phyloP scores from a whole-genome alignment of 495 filamentous ascomycete species.

The Aspergillus campestris region DNA sequence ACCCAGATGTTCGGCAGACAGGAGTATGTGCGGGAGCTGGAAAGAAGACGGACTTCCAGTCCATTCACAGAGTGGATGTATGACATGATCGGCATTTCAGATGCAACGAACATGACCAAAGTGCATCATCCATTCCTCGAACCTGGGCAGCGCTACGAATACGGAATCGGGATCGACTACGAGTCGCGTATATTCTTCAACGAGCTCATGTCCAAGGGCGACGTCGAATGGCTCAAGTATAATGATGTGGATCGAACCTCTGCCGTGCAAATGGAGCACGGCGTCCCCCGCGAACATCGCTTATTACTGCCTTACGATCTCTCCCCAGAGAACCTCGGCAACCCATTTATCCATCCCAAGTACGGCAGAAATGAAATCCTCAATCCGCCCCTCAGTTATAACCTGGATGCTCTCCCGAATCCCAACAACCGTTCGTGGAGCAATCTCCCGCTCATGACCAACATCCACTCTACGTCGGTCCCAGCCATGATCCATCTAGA shows the following conservation, averaged over 20 bases:
- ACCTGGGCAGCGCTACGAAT: constrained; percentile 43
- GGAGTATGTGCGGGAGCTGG: constrained; percentile 46
- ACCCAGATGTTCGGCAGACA: constrained; percentile 52
- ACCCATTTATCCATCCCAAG: constrained; percentile 33
- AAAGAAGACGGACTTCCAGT: constrained; percentile 32
- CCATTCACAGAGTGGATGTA: constrained; percentile 39
- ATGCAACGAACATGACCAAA: constrained; percentile 40
- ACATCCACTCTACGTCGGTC: constrained; percentile 39
- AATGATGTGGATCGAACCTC: constrained; percentile 36
- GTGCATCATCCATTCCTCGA: constrained; percentile 28
- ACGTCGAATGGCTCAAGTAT: constrained; percentile 42
- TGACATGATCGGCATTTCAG: constrained; percentile 32
- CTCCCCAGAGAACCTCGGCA: constrained; percentile 22
- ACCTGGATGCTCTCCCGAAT: constrained; percentile 35
- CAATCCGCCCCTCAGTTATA: constrained; percentile 30
- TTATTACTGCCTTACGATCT: constrained; percentile 37
- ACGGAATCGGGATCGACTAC: constrained; percentile 50
- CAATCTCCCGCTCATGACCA: constrained; percentile 45
- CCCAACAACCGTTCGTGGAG: constrained; percentile 35
- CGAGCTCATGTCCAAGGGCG: constrained; percentile 30
- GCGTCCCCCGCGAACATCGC: constrained; percentile 34
- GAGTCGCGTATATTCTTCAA: constrained; percentile 48
- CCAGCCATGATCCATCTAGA: constrained; percentile 46
- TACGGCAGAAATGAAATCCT: constrained; percentile 24
- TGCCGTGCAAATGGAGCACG: constrained; percentile 30